Evolutionary conservation across 306 rosid species (phyloP).

Genomic region (Rosa chinensis): DNA sequence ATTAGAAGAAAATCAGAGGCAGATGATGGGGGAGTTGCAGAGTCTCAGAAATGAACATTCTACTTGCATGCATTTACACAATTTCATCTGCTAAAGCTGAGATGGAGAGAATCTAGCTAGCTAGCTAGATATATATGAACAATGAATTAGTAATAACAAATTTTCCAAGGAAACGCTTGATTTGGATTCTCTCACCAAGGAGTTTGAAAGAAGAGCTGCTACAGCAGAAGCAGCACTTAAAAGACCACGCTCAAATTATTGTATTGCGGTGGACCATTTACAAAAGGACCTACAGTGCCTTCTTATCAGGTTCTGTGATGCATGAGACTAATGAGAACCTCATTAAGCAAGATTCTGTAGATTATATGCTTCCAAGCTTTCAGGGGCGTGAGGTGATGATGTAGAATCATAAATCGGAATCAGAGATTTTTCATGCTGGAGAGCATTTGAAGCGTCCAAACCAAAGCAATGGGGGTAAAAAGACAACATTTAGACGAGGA

Average conservation of each 20-base stretch:
- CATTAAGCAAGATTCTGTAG: slow-evolving; percentile 70
- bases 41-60: slow-evolving; percentile 88
- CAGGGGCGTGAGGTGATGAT: slow-evolving; percentile 40
- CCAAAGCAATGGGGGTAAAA: slow-evolving; percentile 41
- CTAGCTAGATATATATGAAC: slow-evolving; percentile 77
- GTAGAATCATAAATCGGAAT: slow-evolving; percentile 37
- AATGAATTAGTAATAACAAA: slow-evolving; percentile 42
- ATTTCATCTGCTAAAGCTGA: slow-evolving; percentile 82
- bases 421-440: slow-evolving; percentile 46
- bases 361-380: slow-evolving; percentile 54
- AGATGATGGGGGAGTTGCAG: slow-evolving; percentile 94
- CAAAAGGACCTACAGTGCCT: slow-evolving; percentile 89
- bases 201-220: slow-evolving; percentile 82
- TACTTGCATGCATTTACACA: slow-evolving; percentile 65
- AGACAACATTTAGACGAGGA: slow-evolving; percentile 59
- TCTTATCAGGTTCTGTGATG: slow-evolving; percentile 84
- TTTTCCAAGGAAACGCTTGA: slow-evolving; percentile 69
- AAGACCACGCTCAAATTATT: slow-evolving; percentile 93
- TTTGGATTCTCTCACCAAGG: slow-evolving; percentile 64
- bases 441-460: slow-evolving; percentile 44
- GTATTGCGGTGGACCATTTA: slow-evolving; percentile 88
- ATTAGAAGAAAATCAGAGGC: slow-evolving; percentile 96
- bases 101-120: slow-evolving; percentile 51
- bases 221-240: slow-evolving; percentile 89
- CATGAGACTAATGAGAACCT: slow-evolving; percentile 90